Conservation (phyloP, 148 eudicot species). For the Pouteria glomerata region DNA sequence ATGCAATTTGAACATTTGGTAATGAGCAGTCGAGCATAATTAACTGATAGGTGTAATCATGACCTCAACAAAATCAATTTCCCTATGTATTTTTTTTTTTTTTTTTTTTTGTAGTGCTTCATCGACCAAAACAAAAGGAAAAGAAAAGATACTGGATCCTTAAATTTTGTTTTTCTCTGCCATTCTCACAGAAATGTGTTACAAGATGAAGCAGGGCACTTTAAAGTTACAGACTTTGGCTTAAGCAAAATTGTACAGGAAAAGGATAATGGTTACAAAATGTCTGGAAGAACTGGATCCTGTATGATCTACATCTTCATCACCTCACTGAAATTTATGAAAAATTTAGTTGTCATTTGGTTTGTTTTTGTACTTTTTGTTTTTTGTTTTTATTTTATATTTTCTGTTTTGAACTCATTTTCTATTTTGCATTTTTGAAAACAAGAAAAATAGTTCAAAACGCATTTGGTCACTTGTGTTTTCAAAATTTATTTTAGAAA, state of each 20-base stretch:
- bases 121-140: neutral
- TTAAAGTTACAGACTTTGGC: slow-evolving; percentile 45
- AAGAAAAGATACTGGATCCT: neutral
- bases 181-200: slow-evolving; percentile 28
- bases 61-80: neutral
- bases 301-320: slow-evolving; percentile 18
- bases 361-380: no score
- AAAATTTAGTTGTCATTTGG: no score
- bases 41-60: neutral
- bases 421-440: no score
- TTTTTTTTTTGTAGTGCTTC: no score
- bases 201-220: slow-evolving; percentile 44
- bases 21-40: neutral
- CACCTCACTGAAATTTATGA: neutral
- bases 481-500: no score
- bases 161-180: neutral
- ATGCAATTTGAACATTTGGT: no score
- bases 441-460: no score
- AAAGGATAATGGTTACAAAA: slow-evolving; percentile 37
- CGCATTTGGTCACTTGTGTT: no score
- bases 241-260: slow-evolving; percentile 37
- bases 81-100: no score
- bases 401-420: no score
- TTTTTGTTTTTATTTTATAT: no score
- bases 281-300: slow-evolving; percentile 50